Evolutionary conservation across 306 rosid species (phyloP).

Genomic region (Psophocarpus tetragonolobus): DNA sequence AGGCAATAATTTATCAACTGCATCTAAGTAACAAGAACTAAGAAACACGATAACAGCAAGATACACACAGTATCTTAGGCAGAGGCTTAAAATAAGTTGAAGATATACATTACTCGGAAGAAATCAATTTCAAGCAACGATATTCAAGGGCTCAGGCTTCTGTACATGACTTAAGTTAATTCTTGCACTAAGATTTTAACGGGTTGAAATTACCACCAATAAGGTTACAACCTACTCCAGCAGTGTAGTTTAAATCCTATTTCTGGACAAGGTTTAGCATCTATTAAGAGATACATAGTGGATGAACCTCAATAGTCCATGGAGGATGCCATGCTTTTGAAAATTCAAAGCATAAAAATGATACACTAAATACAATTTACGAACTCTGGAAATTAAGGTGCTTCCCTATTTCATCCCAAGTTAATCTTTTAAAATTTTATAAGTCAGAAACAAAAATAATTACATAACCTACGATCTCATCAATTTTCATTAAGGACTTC

Average conservation of each 20-base stretch:
- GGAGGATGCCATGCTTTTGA: neutral
- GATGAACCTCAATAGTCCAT: neutral
- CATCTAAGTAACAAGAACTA: neutral
- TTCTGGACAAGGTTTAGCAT: neutral
- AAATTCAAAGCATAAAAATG: constrained; percentile 1
- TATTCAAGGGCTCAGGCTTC: neutral
- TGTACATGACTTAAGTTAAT: neutral
- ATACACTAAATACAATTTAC: neutral
- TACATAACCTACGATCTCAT: neutral
- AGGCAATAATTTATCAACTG: constrained; percentile 17
- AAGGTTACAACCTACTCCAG: neutral
- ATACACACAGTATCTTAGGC: neutral
- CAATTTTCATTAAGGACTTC: neutral
- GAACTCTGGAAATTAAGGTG: neutral
- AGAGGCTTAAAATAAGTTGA: neutral
- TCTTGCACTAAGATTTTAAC: neutral
- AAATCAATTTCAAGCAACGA: neutral
- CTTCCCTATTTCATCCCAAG: neutral
- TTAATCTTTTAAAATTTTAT: neutral
- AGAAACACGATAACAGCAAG: neutral
- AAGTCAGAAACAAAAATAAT: neutral
- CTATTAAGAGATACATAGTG: neutral
- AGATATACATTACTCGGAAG: neutral
- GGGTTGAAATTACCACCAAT: neutral
- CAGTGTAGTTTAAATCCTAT: neutral